Conservation (phyloP, 164 flowering plant genomes). For the Vitis labrusca region DNA sequence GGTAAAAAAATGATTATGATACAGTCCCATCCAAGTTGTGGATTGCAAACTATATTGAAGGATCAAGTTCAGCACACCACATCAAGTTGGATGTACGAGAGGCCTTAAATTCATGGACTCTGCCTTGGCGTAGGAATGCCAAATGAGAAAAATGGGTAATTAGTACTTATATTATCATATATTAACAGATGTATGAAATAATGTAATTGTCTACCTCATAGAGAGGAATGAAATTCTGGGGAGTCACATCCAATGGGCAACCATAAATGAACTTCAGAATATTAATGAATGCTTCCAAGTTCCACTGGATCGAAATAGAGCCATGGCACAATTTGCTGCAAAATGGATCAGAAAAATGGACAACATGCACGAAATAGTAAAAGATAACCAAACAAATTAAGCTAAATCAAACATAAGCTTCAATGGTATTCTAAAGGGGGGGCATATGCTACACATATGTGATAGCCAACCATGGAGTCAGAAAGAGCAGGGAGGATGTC, state of each 20-base stretch:
- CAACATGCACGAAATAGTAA: neutral
- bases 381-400: neutral
- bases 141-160: neutral
- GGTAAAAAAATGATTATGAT: too few species aligned
- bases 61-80: too few species aligned
- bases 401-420: neutral
- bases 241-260: conserved; percentile 37
- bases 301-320: conserved; percentile 47
- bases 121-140: neutral
- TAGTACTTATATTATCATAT: neutral
- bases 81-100: too few species aligned
- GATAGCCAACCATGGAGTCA: too few species aligned
- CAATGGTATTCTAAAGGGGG: too few species aligned
- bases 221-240: conserved; percentile 43
- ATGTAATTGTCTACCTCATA: conserved; percentile 44
- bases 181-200: neutral
- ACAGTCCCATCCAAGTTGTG: too few species aligned
- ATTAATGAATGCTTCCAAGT: conserved; percentile 36
- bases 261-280: conserved; percentile 52
- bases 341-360: conserved; percentile 7
- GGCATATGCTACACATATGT: too few species aligned
- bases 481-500: too few species aligned
- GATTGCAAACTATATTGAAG: too few species aligned
- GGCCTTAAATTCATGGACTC: too few species aligned
- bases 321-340: conserved; percentile 50